Evolutionary conservation across 192 early-diverging fungal species (phyloP).

Genomic region (Geranomyces variabilis): DNA sequence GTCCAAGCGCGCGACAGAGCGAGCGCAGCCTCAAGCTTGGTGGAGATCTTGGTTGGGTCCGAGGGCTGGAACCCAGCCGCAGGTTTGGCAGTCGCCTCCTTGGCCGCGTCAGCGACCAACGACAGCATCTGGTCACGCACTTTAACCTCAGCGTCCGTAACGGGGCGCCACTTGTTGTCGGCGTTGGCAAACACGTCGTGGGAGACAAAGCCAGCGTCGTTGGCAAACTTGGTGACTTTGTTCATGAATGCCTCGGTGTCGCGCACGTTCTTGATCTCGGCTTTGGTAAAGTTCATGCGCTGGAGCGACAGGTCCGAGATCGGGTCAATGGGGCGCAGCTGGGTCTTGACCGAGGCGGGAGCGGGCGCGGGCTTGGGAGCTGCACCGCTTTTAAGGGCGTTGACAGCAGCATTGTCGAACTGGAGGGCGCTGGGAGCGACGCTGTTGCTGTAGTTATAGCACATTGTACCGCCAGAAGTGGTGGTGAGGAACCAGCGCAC

Average conservation of each 20-base stretch:
- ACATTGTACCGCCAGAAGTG: conserved; percentile 19
- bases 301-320: conserved; percentile 25
- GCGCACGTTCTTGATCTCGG: conserved; percentile 23
- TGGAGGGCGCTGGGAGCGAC: conserved; percentile 6
- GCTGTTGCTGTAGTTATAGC: conserved; percentile 25
- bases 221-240: conserved; percentile 11
- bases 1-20: background rate
- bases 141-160: background rate
- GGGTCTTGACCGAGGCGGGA: background rate
- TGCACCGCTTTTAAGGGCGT: too few relatives aligned
- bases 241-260: conserved; percentile 13
- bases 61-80: background rate
- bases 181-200: conserved; percentile 1
- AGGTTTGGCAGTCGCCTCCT: background rate
- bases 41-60: too few relatives aligned
- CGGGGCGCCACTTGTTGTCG: background rate
- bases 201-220: conserved; percentile 6
- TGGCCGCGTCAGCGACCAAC: background rate
- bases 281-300: conserved; percentile 19
- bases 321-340: conserved; percentile 3
- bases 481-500: conserved; percentile 25
- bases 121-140: background rate
- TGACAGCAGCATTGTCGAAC: background rate
- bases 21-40: background rate
- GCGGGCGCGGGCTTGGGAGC: too few relatives aligned